These are phyloP conservation scores for Sporodiniella umbellata DNA, from an alignment of 371 early-diverging fungal species.

Conservation along the genomic window DNA sequence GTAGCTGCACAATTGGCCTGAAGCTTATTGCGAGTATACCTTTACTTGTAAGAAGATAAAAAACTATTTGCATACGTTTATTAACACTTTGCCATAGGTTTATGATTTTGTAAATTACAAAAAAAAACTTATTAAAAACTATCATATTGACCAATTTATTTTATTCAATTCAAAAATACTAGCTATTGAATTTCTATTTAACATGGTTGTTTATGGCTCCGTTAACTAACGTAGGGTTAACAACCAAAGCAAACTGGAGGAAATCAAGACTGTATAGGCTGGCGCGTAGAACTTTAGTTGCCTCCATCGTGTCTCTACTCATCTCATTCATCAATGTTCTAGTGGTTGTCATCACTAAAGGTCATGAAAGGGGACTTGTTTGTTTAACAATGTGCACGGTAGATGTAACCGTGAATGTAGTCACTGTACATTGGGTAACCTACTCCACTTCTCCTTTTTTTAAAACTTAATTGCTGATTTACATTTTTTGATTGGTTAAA, in stretches of 20 bases:
- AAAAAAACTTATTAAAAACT: too few relatives aligned
- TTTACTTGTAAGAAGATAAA: constrained; percentile 30
- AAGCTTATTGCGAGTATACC: constrained; percentile 49
- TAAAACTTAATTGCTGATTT: not conserved
- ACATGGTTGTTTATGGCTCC: constrained; percentile 50
- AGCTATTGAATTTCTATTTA: constrained; percentile 45
- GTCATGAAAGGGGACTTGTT: constrained; percentile 48
- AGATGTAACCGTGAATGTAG: constrained; percentile 59
- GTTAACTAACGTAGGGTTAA: constrained; percentile 34
- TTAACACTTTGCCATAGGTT: constrained; percentile 7
- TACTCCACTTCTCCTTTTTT: constrained; percentile 1
- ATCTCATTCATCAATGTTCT: constrained; percentile 47
- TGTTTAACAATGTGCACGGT: constrained; percentile 53
- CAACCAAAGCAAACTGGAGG: constrained; percentile 44
- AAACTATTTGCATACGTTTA: not conserved
- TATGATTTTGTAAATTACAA: constrained; percentile 51
- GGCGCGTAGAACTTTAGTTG: constrained; percentile 49
- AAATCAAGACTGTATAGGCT: constrained; percentile 41
- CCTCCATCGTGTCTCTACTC: constrained; percentile 43
- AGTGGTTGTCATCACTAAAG: constrained; percentile 39
- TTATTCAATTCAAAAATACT: too few relatives aligned
- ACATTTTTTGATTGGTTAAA: not conserved
- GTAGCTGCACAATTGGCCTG: constrained; percentile 49
- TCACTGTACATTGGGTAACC: constrained; percentile 61
- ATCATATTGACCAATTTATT: too few relatives aligned